Evolutionary conservation across 208 protist species (phyloP), one percentile per base, ranked within the genome.

Genomic region (Leishmania lainsoni): DNA sequence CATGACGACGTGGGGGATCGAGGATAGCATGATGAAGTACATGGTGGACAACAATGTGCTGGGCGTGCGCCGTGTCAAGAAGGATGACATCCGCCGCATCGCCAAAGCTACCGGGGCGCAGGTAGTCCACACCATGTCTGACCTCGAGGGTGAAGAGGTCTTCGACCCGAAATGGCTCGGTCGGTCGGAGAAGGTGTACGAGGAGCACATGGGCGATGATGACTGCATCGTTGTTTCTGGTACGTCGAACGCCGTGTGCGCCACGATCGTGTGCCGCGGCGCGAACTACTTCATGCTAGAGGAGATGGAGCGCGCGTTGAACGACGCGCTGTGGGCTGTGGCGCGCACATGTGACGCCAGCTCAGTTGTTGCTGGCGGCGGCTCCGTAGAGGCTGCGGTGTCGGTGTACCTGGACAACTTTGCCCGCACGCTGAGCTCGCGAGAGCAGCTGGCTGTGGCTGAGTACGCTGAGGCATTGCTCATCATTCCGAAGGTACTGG

Each of bases 291-390:
- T 98, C 70, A 95, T 99, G 86, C 92, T 99, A 22, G 98, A 99
- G 88, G 98, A 99, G 93, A 99, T 99, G 98, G 97, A 99, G 87
- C 95, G 98, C 42, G 95, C 98, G 3, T 83, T 99, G 49, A 99
- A 99, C 84, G 99, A 99, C 89, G 97, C 99, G 12, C 86, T 99
- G 6, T 99, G 99, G 94, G 99, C 99, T 32, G 98, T 99, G 17
- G 99, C 99, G 69, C 90, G 99, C 78, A 98, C 98, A 5, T 94
- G 99, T 17, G 99, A 99, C 85, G 99, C 97, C 51, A 98, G 98
- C 79, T 81, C 80, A 14, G 96, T 99, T 17, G 99, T 99, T 4
- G 94, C 99, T 61, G 99, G 99, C 75, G 99, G 99, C 81, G 99
- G 99, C 70, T 91, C 97, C 45, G 99, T 99, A 51, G 99, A 99